Evolutionary conservation across 805 yeast genomes (phyloP).

Genomic region (Maudiozyma serrabonitensis): DNA sequence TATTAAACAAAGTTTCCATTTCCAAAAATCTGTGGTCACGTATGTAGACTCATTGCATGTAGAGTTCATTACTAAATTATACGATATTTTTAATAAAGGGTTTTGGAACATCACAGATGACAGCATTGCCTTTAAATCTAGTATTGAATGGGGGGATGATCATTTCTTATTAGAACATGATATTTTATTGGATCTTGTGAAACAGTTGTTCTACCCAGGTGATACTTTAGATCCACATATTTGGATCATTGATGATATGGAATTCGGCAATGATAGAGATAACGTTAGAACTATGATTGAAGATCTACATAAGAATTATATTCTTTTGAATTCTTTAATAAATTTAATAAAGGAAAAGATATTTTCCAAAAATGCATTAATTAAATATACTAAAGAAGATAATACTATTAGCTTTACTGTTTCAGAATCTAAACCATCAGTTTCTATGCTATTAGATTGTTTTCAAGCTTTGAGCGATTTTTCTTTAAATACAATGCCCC

Average conservation of each 20-base stretch:
- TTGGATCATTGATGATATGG: conserved; percentile 23
- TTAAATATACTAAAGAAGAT: not conserved
- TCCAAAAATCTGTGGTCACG: conserved; percentile 20
- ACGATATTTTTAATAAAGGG: conserved; percentile 9
- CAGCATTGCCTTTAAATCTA: conserved; percentile 8
- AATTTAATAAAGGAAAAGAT: conserved; percentile 11
- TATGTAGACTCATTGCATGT: conserved; percentile 23
- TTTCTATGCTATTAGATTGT: conserved; percentile 5
- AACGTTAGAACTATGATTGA: conserved; percentile 11
- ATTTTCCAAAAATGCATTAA: conserved; percentile 6
- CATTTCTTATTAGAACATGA: conserved; percentile 13
- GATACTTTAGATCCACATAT: conserved; percentile 11
- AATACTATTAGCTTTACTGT: not conserved
- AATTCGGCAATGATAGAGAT: conserved; percentile 16
- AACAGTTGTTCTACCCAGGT: conserved; percentile 11
- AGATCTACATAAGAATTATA: conserved; percentile 9
- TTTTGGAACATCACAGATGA: conserved; percentile 19
- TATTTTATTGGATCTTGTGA: conserved; percentile 11
- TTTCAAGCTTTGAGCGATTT: conserved; percentile 7
- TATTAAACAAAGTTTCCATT: conserved; percentile 17
- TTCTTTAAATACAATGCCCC: not conserved
- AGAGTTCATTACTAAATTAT: conserved; percentile 12
- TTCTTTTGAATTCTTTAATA: conserved; percentile 9
- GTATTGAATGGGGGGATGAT: conserved; percentile 7
- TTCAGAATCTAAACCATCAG: not conserved